Evolutionary conservation across 2,329 filamentous ascomycete species (phyloP).

Genomic region (Fusarium armeniacum): DNA sequence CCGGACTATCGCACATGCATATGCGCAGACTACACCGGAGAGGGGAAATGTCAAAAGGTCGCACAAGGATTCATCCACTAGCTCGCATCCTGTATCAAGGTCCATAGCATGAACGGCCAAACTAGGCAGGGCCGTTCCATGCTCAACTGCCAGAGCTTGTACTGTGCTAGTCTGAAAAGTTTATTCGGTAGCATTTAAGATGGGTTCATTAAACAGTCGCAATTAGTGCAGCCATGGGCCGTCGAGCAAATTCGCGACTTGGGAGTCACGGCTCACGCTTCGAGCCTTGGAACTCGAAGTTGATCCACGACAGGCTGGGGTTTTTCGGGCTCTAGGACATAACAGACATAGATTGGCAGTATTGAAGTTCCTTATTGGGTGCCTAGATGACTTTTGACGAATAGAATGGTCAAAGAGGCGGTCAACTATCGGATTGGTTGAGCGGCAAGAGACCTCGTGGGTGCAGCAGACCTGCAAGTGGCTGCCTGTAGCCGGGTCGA

Average conservation of each 20-base stretch:
- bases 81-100: constrained; percentile 42
- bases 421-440: constrained; percentile 48
- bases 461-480: constrained; percentile 39
- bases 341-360: constrained; percentile 30
- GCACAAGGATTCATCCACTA: constrained; percentile 40
- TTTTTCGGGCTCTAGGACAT: constrained; percentile 31
- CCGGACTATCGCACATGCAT: constrained; percentile 43
- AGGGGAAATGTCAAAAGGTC: constrained; percentile 42
- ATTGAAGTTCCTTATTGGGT: constrained; percentile 30
- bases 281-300: constrained; percentile 21
- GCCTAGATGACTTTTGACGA: constrained; percentile 34
- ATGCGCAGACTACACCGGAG: constrained; percentile 44
- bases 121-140: constrained; percentile 43
- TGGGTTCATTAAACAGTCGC: constrained; percentile 49
- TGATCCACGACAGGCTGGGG: constrained; percentile 33
- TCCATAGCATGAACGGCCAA: constrained; percentile 18
- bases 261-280: constrained; percentile 45
- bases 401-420: constrained; percentile 46
- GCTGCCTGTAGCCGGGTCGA: constrained; percentile 43
- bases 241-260: constrained; percentile 39
- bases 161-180: constrained; percentile 44
- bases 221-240: constrained; percentile 43
- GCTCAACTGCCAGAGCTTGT: constrained; percentile 30
- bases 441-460: constrained; percentile 36
- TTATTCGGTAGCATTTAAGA: constrained; percentile 46